Conservation (phyloP, 1,284 basidiomycete species). For the Sphagnurus paluster region DNA sequence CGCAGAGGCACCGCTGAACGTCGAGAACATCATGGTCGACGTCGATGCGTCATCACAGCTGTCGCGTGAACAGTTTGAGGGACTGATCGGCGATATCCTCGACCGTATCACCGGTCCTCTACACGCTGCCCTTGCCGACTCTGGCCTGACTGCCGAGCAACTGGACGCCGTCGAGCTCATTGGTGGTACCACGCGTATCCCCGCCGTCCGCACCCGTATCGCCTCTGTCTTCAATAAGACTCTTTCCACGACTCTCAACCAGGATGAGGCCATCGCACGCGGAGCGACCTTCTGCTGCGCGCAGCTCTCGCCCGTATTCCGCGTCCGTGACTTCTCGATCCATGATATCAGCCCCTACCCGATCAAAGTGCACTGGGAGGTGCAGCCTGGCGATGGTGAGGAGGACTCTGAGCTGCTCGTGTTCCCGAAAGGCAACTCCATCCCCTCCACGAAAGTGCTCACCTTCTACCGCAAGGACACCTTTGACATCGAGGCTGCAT, state of each 20-base stretch:
- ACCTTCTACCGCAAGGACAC: constrained; percentile 89
- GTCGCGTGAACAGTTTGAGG: constrained; percentile 89
- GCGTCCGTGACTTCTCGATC: constrained; percentile 88
- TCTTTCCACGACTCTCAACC: constrained; percentile 89
- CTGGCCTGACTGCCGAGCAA: constrained; percentile 88
- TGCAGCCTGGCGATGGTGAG: constrained; percentile 70
- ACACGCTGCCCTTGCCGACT: constrained; percentile 89
- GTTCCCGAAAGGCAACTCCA: constrained; percentile 78
- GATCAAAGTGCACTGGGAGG: constrained; percentile 86
- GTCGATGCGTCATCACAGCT: constrained; percentile 93
- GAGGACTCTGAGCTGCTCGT: constrained; percentile 89
- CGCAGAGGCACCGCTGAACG: constrained; percentile 81
- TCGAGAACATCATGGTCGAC: constrained; percentile 94
- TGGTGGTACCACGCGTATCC: constrained; percentile 95
- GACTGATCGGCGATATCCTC: constrained; percentile 87
- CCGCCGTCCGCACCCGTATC: constrained; percentile 91
- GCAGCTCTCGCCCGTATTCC: constrained; percentile 93
- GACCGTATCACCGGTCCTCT: constrained; percentile 90
- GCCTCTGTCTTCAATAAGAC: constrained; percentile 83
- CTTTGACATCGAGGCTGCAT: constrained; percentile 85
- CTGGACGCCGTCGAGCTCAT: constrained; percentile 90
- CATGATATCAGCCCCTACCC: constrained; percentile 84
- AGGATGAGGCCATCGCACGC: constrained; percentile 92
- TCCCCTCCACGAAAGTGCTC: constrained; percentile 92
- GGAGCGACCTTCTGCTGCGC: constrained; percentile 95